These are phyloP conservation scores for Xylariaceae sp. DNA, from an alignment of 2,329 filamentous ascomycete genomes.

Conservation along the genomic window DNA sequence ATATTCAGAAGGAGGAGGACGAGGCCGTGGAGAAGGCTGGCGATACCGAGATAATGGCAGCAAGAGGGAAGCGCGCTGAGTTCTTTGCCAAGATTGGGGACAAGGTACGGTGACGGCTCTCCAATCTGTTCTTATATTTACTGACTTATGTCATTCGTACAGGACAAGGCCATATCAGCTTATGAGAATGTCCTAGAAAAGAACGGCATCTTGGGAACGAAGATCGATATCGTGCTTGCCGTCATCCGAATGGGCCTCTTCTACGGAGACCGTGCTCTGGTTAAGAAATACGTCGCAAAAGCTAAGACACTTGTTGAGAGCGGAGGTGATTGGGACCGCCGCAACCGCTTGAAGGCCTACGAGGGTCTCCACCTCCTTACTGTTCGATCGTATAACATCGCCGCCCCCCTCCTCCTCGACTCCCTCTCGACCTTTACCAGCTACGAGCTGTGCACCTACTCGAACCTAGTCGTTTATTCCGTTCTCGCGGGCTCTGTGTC, in stretches of 20 bases:
- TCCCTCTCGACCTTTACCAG: constrained; percentile 97
- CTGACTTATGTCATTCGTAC: constrained; percentile 7
- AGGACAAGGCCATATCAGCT: constrained; percentile 91
- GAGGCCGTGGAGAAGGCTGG: constrained; percentile 94
- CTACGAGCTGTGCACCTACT: constrained; percentile 97
- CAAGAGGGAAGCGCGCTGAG: constrained; percentile 89
- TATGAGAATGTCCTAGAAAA: constrained; percentile 95
- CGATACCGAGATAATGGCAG: constrained; percentile 90
- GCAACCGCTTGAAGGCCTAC: constrained; percentile 98
- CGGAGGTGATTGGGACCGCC: constrained; percentile 96
- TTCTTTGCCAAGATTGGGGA: constrained; percentile 95
- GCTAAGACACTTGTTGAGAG: constrained; percentile 87
- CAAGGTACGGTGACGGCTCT: constrained; percentile 58
- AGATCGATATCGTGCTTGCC: constrained; percentile 94
- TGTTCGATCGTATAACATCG: constrained; percentile 81
- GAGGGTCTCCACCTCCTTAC: constrained; percentile 91
- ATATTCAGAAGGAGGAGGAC: constrained; percentile 80
- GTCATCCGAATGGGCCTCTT: constrained; percentile 95
- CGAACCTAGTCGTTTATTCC: constrained; percentile 88
- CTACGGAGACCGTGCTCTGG: constrained; percentile 86
- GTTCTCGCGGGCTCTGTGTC: constrained; percentile 92
- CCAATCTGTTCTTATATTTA: constrained; percentile 1
- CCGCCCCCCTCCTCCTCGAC: constrained; percentile 90
- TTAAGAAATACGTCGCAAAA: constrained; percentile 90
- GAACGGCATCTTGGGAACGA: constrained; percentile 92